Evolutionary conservation across 345 rosid genomes (phyloP).

Genomic region (Viola odorata): DNA sequence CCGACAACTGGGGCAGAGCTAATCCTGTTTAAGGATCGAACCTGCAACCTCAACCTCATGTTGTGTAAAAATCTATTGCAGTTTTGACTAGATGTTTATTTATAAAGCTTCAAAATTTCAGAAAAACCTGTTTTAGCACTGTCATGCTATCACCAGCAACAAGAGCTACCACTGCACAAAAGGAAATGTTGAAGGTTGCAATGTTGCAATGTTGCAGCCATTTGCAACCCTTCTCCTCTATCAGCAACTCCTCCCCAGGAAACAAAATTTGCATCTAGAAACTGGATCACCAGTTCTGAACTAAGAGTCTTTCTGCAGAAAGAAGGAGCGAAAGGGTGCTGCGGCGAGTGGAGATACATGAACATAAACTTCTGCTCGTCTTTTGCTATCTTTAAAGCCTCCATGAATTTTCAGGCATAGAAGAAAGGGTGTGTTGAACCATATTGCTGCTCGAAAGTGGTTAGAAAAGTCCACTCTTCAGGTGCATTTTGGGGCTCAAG

Average conservation of each 20-base stretch:
- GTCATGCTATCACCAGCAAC: conserved; percentile 35
- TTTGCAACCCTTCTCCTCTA: conserved; percentile 47
- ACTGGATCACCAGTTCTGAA: conserved; percentile 49
- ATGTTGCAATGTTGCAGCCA: conserved; percentile 30
- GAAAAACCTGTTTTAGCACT: conserved; percentile 48
- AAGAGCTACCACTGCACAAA: conserved; percentile 52
- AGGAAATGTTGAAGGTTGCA: conserved; percentile 45
- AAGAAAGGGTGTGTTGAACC: conserved; percentile 51
- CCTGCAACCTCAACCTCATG: no score
- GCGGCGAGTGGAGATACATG: conserved; percentile 46
- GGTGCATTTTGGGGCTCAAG: conserved; percentile 21
- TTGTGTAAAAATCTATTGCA: not conserved
- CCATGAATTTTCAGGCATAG: conserved; percentile 37
- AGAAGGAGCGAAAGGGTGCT: conserved; percentile 51
- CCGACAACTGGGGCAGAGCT: no score
- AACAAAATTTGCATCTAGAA: conserved; percentile 52
- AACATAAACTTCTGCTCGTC: conserved; percentile 50
- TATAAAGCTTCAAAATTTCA: no score
- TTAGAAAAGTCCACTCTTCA: conserved; percentile 44
- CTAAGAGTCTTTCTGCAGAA: conserved; percentile 49
- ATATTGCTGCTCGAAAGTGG: conserved; percentile 44
- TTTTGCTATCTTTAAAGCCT: conserved; percentile 47
- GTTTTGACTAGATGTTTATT: not conserved
- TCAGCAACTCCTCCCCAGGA: conserved; percentile 46
- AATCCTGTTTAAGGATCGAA: no score